Evolutionary conservation across 257 asterid species (phyloP).

Genomic region (Solanum pennellii): DNA sequence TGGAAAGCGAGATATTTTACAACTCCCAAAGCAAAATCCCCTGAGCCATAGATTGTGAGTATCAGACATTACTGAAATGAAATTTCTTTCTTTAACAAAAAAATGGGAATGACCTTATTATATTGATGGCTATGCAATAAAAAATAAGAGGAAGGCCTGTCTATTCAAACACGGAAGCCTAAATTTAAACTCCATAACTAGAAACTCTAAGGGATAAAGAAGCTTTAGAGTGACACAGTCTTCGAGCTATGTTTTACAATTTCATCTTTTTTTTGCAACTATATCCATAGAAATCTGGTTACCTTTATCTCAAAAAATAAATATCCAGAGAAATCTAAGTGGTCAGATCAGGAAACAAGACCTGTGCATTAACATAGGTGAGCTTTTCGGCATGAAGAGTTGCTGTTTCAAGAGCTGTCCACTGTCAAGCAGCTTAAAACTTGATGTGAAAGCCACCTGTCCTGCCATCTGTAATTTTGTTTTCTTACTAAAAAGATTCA

Average conservation of each 20-base stretch:
- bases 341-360: slow-evolving; percentile 2
- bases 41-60: slow-evolving; percentile 15
- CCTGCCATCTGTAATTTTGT: slow-evolving; percentile 40
- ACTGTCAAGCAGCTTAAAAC: slow-evolving; percentile 34
- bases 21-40: slow-evolving; percentile 15
- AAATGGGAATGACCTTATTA: background rate
- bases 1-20: slow-evolving; percentile 7
- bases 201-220: background rate
- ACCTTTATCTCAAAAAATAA: background rate
- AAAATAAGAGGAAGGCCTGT: background rate
- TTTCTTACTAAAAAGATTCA: slow-evolving; percentile 24
- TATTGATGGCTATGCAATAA: background rate
- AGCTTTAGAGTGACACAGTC: background rate
- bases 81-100: background rate
- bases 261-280: background rate
- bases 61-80: background rate
- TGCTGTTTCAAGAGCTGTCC: slow-evolving; percentile 19
- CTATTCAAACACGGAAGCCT: background rate
- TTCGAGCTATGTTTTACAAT: background rate
- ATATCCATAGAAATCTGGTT: background rate
- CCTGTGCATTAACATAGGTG: slow-evolving; percentile 31
- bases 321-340: background rate
- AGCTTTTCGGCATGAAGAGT: slow-evolving; percentile 13
- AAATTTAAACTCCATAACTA: background rate
- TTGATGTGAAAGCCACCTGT: slow-evolving; percentile 30